Evolutionary conservation across 352 stramenopile species (phyloP), one percentile per base, ranked within the genome.

Genomic region (Phytophthora ramorum): DNA sequence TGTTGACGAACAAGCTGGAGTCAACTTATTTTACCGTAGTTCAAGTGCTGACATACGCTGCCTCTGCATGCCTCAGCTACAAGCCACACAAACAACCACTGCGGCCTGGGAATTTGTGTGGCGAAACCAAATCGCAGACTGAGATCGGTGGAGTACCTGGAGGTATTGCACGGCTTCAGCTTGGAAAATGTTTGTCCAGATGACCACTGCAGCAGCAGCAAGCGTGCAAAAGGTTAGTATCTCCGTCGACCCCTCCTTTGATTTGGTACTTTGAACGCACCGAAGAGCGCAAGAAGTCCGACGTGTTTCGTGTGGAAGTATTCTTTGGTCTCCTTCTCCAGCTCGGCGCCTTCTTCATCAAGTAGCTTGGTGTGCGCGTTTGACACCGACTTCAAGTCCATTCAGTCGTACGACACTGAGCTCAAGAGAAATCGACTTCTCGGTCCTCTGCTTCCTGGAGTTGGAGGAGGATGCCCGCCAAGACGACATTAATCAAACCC

Each of bases 101-200:
- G 26, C 4, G 6, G 26, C 26, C 4, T 30, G 6, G 26, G 26
- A 30, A 30, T 30, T 30, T 24, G 22, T 24, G 22, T 24, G 22
- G 22, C 22, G 22, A 24, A 24, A 24, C 22, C 22, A 24, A 24
- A 24, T 3, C 22, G 3, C 35, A 14, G 7, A 12, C 1, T 41
- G 38, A 24, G 16, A 4, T 24, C 28, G 40, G 40, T n/a, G 7
- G 16, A 20, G 32, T 71, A 72, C 69, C 65, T 78, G 69, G 12
- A 78, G 56, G 17, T 62, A 49, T 22, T 74, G 69, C 17, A 65
- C 49, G 1, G 63, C 64, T 59, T 76, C 69, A 4, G 63, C 58
- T 58, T 76, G 69, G 32, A 69, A 66, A 14, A 73, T 68, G n/a
- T n/a, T n/a, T n/a, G n/a, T 45, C 50, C 69, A 76, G 37, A 76